Conservation (phyloP, 2,329 filamentous ascomycete genomes). For the Phyllosticta paracitricarpa region DNA sequence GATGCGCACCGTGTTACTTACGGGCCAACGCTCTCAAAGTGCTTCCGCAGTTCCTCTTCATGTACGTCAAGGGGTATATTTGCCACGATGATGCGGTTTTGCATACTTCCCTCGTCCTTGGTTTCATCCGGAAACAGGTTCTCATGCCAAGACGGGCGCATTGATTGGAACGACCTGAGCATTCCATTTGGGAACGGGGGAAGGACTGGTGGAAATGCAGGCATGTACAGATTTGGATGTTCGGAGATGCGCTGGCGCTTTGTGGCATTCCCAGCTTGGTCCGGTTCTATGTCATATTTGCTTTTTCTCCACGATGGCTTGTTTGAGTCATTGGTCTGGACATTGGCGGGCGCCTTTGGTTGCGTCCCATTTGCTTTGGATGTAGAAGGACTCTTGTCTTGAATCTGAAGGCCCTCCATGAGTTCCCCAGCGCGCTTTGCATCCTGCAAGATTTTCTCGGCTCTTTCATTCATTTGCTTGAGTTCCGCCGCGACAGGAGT, state of each 20-base stretch:
- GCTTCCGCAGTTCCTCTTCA: not conserved
- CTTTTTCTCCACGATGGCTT: not conserved
- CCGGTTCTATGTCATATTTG: not conserved
- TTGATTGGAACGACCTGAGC: not conserved
- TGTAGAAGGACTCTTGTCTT: not conserved
- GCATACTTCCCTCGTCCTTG: not conserved
- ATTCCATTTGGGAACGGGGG: not conserved
- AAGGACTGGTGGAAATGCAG: not conserved
- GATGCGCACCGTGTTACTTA: not conserved
- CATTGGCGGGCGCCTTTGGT: not conserved
- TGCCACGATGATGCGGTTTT: not conserved
- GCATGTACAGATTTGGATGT: not conserved
- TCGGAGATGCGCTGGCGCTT: not conserved
- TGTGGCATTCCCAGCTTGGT: not conserved
- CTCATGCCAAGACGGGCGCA: not conserved
- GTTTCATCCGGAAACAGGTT: not conserved
- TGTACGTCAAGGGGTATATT: not conserved
- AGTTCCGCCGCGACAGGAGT: not conserved
- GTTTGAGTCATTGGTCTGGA: not conserved
- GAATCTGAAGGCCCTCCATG: not conserved
- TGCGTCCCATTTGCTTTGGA: not conserved
- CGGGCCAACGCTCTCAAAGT: not conserved
- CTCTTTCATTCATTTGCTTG: not conserved
- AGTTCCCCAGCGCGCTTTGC: not conserved
- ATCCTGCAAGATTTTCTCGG: conserved; percentile 7